phyloP scores from a whole-genome alignment of 768 basidiomycete species.

The Panus rudis region DNA sequence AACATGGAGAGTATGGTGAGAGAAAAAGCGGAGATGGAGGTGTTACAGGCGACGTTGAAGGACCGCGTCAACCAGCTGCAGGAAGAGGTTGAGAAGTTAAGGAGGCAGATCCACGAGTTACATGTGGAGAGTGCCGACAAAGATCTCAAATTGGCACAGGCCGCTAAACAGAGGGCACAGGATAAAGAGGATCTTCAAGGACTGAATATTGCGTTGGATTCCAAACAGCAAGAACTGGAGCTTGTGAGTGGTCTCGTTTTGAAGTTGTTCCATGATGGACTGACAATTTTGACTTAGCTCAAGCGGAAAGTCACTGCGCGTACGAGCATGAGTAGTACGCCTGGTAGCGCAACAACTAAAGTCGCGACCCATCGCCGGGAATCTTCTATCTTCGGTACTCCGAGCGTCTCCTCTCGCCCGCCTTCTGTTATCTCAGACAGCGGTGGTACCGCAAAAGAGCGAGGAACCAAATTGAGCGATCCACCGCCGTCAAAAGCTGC shows the following conservation, averaged over 20 bases:
- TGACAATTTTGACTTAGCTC: slow-evolving; percentile 11
- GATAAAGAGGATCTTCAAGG: slow-evolving; percentile 74
- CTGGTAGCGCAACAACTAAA: slow-evolving; percentile 32
- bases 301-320: slow-evolving; percentile 57
- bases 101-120: slow-evolving; percentile 58
- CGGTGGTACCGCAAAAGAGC: slow-evolving; percentile 32
- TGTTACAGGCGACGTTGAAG: slow-evolving; percentile 39
- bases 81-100: slow-evolving; percentile 44
- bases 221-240: slow-evolving; percentile 92
- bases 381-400: slow-evolving; percentile 51
- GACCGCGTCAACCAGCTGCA: slow-evolving; percentile 41
- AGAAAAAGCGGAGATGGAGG: slow-evolving; percentile 50
- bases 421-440: slow-evolving; percentile 50
- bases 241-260: slow-evolving; percentile 44
- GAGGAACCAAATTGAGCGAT: slow-evolving; percentile 29
- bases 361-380: slow-evolving; percentile 39
- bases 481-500: slow-evolving; percentile 30
- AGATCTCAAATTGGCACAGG: slow-evolving; percentile 71
- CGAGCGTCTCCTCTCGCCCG: slow-evolving; percentile 40
- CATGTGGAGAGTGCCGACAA: slow-evolving; percentile 80
- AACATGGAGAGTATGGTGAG: slow-evolving; percentile 44
- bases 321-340: slow-evolving; percentile 49
- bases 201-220: slow-evolving; percentile 87
- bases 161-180: slow-evolving; percentile 57
- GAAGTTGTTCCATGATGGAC: neutral